Conservation (phyloP, 768 basidiomycete species). For the Suillus weaverae region DNA sequence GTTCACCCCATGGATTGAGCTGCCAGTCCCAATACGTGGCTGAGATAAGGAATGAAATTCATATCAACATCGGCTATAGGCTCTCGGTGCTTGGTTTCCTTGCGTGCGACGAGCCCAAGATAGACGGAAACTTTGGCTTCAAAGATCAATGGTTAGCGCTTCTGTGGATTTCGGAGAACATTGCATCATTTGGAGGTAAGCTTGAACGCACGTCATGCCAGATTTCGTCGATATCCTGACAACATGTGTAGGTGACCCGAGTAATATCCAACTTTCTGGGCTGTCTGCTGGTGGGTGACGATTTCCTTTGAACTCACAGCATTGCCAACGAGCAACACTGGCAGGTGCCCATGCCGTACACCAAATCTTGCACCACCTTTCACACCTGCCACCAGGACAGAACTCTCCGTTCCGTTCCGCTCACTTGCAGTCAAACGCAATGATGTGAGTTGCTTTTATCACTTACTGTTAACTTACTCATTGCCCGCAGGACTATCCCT, state of each 20-base stretch:
- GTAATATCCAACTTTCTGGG: slow-evolving; percentile 62
- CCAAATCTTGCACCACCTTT: slow-evolving; percentile 70
- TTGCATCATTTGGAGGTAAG: slow-evolving; percentile 66
- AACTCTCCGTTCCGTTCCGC: slow-evolving; percentile 68
- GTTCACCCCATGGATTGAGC: slow-evolving; percentile 63
- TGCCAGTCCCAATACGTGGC: slow-evolving; percentile 69
- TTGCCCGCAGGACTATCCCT: slow-evolving; percentile 46
- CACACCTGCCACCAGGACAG: slow-evolving; percentile 54
- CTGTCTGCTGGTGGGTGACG: slow-evolving; percentile 61
- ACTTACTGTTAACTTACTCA: neutral
- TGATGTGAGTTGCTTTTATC: slow-evolving; percentile 46
- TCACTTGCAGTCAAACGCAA: slow-evolving; percentile 71
- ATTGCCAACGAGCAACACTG: neutral
- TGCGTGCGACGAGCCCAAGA: slow-evolving; percentile 57
- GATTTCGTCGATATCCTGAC: slow-evolving; percentile 1
- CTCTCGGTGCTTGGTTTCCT: slow-evolving; percentile 78
- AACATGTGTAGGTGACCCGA: slow-evolving; percentile 49
- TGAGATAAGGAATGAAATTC: slow-evolving; percentile 63
- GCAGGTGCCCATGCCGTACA: slow-evolving; percentile 74
- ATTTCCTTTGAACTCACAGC: neutral
- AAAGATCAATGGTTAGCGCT: slow-evolving; percentile 82
- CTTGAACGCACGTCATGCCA: neutral
- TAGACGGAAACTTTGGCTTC: slow-evolving; percentile 80
- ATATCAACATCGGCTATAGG: slow-evolving; percentile 78
- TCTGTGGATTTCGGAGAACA: slow-evolving; percentile 71